Conservation (phyloP, 768 basidiomycete species). For the Podaxis sp. region DNA sequence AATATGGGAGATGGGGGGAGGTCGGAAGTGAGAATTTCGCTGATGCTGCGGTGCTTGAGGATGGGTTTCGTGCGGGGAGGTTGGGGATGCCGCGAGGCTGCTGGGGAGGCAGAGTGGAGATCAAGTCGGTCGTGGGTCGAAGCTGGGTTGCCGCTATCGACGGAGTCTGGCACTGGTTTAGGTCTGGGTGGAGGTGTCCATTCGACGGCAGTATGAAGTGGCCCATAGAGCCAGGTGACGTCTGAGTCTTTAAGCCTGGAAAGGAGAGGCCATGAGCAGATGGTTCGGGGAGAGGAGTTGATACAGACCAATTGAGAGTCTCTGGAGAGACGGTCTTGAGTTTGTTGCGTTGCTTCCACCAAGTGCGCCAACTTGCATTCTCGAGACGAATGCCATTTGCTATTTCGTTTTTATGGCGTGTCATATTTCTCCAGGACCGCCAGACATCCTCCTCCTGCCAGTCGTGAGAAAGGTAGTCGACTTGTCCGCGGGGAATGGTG, state of each 20-base stretch:
- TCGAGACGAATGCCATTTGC: conserved; percentile 92
- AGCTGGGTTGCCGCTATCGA: conserved; percentile 37
- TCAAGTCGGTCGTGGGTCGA: conserved; percentile 53
- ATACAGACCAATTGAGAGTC: conserved; percentile 92
- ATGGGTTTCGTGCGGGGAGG: conserved; percentile 73
- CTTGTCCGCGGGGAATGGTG: conserved; percentile 88
- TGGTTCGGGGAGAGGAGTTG: conserved; percentile 11
- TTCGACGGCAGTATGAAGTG: conserved; percentile 91
- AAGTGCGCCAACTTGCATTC: conserved; percentile 98
- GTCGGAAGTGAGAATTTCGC: conserved; percentile 82
- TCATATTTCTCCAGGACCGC: conserved; percentile 99
- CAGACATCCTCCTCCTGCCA: conserved; percentile 99
- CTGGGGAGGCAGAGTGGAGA: conserved; percentile 32
- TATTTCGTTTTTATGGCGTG: conserved; percentile 96
- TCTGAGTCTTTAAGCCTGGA: conserved; percentile 97
- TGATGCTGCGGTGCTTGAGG: conserved; percentile 91
- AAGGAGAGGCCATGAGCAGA: conserved; percentile 15
- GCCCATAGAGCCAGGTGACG: conserved; percentile 98
- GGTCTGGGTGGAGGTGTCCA: conserved; percentile 71
- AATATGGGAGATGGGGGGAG: conserved; percentile 63
- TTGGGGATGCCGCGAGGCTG: conserved; percentile 20
- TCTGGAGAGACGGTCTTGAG: conserved; percentile 94
- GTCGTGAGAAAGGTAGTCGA: conserved; percentile 97
- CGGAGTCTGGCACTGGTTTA: conserved; percentile 34
- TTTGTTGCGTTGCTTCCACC: conserved; percentile 99